These are phyloP conservation scores for Pisolithus thermaeus DNA, from an alignment of 1,284 basidiomycete genomes.

Conservation along the genomic window DNA sequence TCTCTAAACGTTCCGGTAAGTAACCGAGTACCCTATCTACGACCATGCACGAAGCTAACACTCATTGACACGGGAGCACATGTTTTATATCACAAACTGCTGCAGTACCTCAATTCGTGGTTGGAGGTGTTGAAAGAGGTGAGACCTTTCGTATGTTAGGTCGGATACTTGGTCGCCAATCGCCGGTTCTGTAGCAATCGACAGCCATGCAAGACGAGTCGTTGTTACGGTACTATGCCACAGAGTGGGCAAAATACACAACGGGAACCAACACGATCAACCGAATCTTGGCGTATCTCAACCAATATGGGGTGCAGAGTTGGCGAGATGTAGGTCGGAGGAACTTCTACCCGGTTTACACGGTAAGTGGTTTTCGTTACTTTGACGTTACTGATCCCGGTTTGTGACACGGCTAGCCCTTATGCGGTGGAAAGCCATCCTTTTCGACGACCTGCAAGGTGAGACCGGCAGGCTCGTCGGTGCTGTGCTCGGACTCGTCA, in stretches of 20 bases:
- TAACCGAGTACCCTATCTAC: constrained; percentile 14
- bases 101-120: constrained; percentile 78
- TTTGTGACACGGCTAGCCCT: constrained; percentile 68
- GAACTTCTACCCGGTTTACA: constrained; percentile 93
- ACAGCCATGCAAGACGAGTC: constrained; percentile 81
- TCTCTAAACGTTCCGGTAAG: constrained; percentile 56
- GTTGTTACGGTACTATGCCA: constrained; percentile 86
- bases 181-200: constrained; percentile 50
- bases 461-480: constrained; percentile 76
- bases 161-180: neutral
- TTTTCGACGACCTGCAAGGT: constrained; percentile 85
- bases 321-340: constrained; percentile 97
- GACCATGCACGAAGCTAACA: constrained; percentile 14
- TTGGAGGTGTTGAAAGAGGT: constrained; percentile 64
- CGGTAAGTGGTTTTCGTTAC: constrained; percentile 47
- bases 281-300: constrained; percentile 93
- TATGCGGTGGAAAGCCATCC: constrained; percentile 91
- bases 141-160: constrained; percentile 25
- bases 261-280: constrained; percentile 96
- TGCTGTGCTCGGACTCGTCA: constrained; percentile 85
- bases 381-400: constrained; percentile 6
- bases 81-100: constrained; percentile 89
- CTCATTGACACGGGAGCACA: constrained; percentile 73
- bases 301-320: constrained; percentile 98
- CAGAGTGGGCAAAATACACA: constrained; percentile 95